Evolutionary conservation across 78 protist species (phyloP), one percentile per base, ranked within the genome.

Genomic region (Dictyostelium purpureum): DNA sequence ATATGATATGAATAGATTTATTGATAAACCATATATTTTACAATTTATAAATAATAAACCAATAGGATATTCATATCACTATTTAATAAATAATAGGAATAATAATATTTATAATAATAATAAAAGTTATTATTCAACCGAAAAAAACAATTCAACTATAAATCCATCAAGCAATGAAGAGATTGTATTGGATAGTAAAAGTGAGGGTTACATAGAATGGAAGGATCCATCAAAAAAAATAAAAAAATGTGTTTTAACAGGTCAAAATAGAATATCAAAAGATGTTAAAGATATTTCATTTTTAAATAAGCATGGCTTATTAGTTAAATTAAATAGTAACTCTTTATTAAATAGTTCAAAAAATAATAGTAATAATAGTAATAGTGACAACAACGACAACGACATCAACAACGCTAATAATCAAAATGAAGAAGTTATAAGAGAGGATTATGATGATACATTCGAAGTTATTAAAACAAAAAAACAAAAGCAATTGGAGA

Each of bases 201-300:
- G 11, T 31, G 69, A 61, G 12, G 26, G 18, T 31, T n/a, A n/a
- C n/a, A n/a, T n/a, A n/a, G 37, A 61, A 1, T 61, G 69, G 69
- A 28, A 7, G 6, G 33, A 63, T 18, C n/a, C 71, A 19, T 33
- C 28, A 16, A 51, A 31, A 63, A 63, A 75, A 21, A 52, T 11
- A 2, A 75, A 75, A 35, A 75, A 75, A n/a, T 21, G 67, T 51
- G 66, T 75, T 18, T 75, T 75, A 31, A 75, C 81, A 16, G 81
- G 81, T 19, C 28, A 28, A 28, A 51, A 47, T 10, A 45, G 81
- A 75, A 12, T 14, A 5, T 11, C 61, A 7, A 75, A 51, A 21
- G 18, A 47, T 19, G 12, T 11, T 6, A 51, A 75, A n/a, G 52
- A 51, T 51, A 33, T 75, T 33, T 12, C 16, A 21, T 75, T 33